A percentile compares a stretch with the other conserved stretches of the same genome.
phyloP scores from a whole-genome alignment of 768 basidiomycete genomes.

The Mycena maculata region DNA sequence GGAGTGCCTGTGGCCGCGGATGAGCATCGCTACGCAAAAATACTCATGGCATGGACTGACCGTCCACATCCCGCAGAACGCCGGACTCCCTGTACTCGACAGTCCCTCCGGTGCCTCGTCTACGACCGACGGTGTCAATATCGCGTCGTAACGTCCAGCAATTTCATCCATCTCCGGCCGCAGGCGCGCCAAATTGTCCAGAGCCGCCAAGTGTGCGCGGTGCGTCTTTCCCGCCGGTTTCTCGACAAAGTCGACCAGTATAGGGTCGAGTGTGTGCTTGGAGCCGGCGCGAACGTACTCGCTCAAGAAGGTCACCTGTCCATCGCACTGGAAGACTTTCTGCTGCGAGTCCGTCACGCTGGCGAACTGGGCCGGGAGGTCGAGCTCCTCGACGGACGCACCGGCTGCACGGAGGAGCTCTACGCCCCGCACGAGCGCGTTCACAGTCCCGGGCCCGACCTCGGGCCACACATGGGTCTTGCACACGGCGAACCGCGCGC shows the following conservation, averaged over 20 bases:
- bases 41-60: slow-evolving; percentile 12
- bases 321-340: slow-evolving; percentile 25
- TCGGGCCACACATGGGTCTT: slow-evolving; percentile 33
- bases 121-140: slow-evolving; percentile 27
- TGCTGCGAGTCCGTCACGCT: slow-evolving; percentile 8
- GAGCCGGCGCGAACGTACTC: slow-evolving; percentile 29
- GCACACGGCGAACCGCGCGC: slow-evolving; percentile 31
- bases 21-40: not conserved
- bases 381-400: slow-evolving; percentile 32
- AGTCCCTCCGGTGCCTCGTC: slow-evolving; percentile 32
- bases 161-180: slow-evolving; percentile 32
- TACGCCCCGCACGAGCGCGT: slow-evolving; percentile 24
- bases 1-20: slow-evolving; percentile 24
- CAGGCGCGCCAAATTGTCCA: slow-evolving; percentile 32
- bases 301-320: slow-evolving; percentile 17
- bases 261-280: slow-evolving; percentile 29
- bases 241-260: slow-evolving; percentile 27
- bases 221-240: slow-evolving; percentile 18
- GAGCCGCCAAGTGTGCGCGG: slow-evolving; percentile 21
- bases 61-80: slow-evolving; percentile 34
- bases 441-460: slow-evolving; percentile 29
- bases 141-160: slow-evolving; percentile 25
- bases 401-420: slow-evolving; percentile 28
- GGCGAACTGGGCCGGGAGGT: slow-evolving; percentile 30
- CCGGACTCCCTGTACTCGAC: slow-evolving; percentile 25